Evolutionary conservation across 768 basidiomycete species (phyloP).

Genomic region (Omphalotus guepiniiformis): DNA sequence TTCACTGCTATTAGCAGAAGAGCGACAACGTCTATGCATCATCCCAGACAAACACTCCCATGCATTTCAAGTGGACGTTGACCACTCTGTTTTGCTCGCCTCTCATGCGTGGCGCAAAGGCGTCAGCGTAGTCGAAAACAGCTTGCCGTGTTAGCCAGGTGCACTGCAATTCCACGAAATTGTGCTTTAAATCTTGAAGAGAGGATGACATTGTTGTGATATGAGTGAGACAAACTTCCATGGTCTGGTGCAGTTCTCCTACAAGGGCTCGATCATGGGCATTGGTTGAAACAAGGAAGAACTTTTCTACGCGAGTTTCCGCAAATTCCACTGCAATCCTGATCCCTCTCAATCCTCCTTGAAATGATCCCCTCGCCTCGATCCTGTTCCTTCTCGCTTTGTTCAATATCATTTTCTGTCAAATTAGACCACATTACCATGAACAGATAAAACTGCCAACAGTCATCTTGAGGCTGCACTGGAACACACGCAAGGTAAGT

Average conservation of each 20-base stretch:
- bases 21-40: background rate
- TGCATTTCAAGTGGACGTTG: background rate
- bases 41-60: background rate
- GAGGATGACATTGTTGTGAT: background rate
- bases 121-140: background rate
- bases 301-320: background rate
- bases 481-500: background rate
- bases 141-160: background rate
- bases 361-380: background rate
- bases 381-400: background rate
- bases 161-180: background rate
- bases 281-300: background rate
- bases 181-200: background rate
- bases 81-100: background rate
- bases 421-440: background rate
- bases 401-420: background rate
- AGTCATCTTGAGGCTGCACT: background rate
- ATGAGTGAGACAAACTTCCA: background rate
- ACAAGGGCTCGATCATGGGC: background rate
- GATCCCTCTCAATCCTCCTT: no score
- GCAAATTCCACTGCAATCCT: background rate
- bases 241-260: background rate
- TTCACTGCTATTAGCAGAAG: no score
- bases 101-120: background rate
- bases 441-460: no score